Evolutionary conservation across 495 filamentous ascomycete genomes (phyloP).

Genomic region (Annulohypoxylon maeteangense): DNA sequence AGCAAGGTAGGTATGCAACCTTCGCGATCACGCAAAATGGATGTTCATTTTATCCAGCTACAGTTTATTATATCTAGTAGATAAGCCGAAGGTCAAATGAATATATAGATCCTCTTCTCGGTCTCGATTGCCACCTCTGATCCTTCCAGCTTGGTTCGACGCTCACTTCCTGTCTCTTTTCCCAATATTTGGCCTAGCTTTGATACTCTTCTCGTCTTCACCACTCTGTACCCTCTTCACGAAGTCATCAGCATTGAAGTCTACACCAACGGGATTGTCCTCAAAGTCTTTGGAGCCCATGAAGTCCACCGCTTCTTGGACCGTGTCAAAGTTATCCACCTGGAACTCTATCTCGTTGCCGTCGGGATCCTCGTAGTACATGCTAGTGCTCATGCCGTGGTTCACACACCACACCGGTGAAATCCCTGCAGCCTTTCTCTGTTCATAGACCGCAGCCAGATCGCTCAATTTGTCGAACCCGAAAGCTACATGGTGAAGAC

Average conservation of each 20-base stretch:
- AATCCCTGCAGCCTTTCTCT: constrained; percentile 45
- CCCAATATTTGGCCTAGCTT: constrained; percentile 23
- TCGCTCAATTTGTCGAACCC: constrained; percentile 41
- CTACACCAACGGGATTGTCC: constrained; percentile 49
- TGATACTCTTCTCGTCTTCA: constrained; percentile 33
- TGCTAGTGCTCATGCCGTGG: constrained; percentile 54
- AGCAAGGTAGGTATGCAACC: no score
- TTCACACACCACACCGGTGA: constrained; percentile 52
- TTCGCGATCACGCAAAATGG: no score
- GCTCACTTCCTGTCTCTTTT: constrained; percentile 8
- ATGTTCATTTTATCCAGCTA: no score
- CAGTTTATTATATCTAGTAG: no score
- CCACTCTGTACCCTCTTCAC: constrained; percentile 42
- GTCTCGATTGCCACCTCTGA: no score
- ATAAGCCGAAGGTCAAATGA: no score
- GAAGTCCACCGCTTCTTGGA: constrained; percentile 48
- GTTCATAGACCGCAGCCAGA: constrained; percentile 40
- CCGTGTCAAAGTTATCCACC: constrained; percentile 53
- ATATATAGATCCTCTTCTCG: no score
- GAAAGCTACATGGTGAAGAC: constrained; percentile 53
- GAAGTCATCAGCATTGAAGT: constrained; percentile 49
- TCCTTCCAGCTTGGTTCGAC: not conserved
- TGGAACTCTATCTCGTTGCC: constrained; percentile 58
- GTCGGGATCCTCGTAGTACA: constrained; percentile 59
- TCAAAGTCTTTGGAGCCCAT: constrained; percentile 39